Evolutionary conservation across 768 basidiomycete species (phyloP), one percentile per base, ranked within the genome.

Genomic region (Chalciporus piperatus): DNA sequence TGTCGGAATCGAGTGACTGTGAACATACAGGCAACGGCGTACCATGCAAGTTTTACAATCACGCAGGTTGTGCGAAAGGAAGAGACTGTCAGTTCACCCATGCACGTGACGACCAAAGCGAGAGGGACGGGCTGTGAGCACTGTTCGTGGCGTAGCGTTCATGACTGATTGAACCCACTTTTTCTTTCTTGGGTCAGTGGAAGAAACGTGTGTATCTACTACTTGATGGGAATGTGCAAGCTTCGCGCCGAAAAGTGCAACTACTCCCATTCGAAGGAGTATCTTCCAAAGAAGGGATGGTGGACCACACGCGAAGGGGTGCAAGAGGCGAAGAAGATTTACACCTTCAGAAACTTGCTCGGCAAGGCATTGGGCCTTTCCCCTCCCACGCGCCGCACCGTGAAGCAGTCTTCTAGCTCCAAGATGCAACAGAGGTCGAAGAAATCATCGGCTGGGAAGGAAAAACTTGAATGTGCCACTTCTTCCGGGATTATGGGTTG

Each of bases 11-110:
- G 11, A 80, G 78, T 45, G 82, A 83, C 56, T 80, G 72, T 52
- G 66, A 70, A 35, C 81, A 82, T 51, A 60, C 59, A 1, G 82
- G 81, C 4, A 82, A 80, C 43, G 74, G 74, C 3, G 69, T 74
- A 3, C 76, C 81, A 0, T 84, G 82, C 61, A 71, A 76, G 41
- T 79, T 78, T 59, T 81, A 83, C 60, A 84, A 84, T 49, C 80
- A 76, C 51, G 68, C 72, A 16, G 78, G 77, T 0, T 83, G 82
- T 58, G 61, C 51, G 11, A 67, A 72, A 3, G 78, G 80, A 0
- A 45, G 17, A 8, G 51, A 55, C 1, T 84, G 82, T 56, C 51
- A 50, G n/a, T 82, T 70, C 63, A 79, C 74, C 17, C 81, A 84
- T 60, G 77, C 79, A 1, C 80, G 81, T 0, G 80, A 83, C 53